A percentile compares a stretch with the other conserved stretches of the same genome.
These are phyloP conservation scores for Plasmodium cynomolgi DNA, from an alignment of 169 alveolate species.

Conservation along the genomic window DNA sequence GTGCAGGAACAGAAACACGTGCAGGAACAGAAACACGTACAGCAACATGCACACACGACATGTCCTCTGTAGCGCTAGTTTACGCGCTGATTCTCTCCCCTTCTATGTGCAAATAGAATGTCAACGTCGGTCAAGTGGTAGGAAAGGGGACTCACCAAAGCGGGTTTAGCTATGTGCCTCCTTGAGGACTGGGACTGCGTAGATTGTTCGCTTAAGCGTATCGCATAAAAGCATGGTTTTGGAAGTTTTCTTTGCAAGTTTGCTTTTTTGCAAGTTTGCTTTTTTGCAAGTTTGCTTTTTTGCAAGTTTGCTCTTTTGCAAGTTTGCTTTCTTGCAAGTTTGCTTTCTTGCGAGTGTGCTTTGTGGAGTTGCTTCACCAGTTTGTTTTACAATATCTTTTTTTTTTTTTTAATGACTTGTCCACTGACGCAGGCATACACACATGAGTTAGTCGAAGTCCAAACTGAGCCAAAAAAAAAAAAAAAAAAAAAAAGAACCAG, in stretches of 20 bases:
- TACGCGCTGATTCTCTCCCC: not conserved
- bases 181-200: not conserved
- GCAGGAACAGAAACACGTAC: not conserved
- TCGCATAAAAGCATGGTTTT: not conserved
- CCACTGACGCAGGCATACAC: not conserved
- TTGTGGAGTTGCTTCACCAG: not conserved
- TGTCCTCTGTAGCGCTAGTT: not conserved
- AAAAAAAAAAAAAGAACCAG: conserved; percentile 27
- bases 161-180: not conserved
- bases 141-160: not conserved
- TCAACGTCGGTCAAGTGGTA: not conserved
- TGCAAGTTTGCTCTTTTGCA: not conserved
- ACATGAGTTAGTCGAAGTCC: not conserved
- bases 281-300: not conserved
- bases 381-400: not conserved
- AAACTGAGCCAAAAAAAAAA: conserved; percentile 18
- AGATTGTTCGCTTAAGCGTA: not conserved
- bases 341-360: not conserved
- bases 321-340: not conserved
- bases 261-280: not conserved
- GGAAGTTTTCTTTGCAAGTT: not conserved
- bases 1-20: not conserved
- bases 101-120: not conserved
- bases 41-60: not conserved
- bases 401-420: conserved; percentile 2